A percentile compares a stretch with the other conserved stretches of the same genome.
Evolutionary conservation across 1,284 basidiomycete genomes (phyloP).

Genomic region (Malassezia nana): DNA sequence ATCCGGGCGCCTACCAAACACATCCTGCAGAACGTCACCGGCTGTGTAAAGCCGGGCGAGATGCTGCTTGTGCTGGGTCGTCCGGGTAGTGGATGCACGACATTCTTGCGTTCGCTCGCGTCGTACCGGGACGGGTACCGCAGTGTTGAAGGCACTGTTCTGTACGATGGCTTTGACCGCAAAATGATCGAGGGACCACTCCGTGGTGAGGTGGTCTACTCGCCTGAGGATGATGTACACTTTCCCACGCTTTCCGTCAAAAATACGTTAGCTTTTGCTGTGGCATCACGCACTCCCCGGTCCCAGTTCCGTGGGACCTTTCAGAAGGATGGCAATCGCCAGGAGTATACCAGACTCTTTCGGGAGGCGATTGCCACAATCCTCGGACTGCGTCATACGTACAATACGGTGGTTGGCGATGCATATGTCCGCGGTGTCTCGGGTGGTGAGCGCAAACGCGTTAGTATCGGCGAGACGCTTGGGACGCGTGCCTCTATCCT

Average conservation of each 20-base stretch:
- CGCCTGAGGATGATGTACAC: slow-evolving; percentile 30
- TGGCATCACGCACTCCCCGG: slow-evolving; percentile 33
- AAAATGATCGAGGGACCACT: slow-evolving; percentile 29
- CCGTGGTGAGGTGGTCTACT: slow-evolving; percentile 32
- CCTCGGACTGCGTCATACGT: slow-evolving; percentile 36
- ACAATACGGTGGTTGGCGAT: slow-evolving; percentile 48
- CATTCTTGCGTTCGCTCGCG: slow-evolving; percentile 35
- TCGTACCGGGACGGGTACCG: slow-evolving; percentile 40
- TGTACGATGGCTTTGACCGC: slow-evolving; percentile 31
- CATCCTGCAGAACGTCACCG: slow-evolving; percentile 31
- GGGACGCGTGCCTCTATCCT: slow-evolving; percentile 31
- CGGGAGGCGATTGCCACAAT: slow-evolving; percentile 34
- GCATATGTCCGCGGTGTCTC: slow-evolving; percentile 33
- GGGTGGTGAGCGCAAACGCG: slow-evolving; percentile 51
- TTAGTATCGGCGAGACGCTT: slow-evolving; percentile 48
- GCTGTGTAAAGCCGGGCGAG: slow-evolving; percentile 39
- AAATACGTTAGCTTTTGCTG: slow-evolving; percentile 34
- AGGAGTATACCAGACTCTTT: slow-evolving; percentile 20
- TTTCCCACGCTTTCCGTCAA: slow-evolving; percentile 32
- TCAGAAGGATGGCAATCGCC: slow-evolving; percentile 14
- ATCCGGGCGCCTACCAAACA: slow-evolving; percentile 29
- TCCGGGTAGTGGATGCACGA: slow-evolving; percentile 38
- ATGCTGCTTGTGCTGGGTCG: slow-evolving; percentile 43
- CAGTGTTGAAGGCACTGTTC: slow-evolving; percentile 25
- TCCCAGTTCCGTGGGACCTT: slow-evolving; percentile 21